These are phyloP conservation scores for Tolypocladium pustulatum DNA, from an alignment of 2,329 filamentous ascomycete species.

Conservation along the genomic window DNA sequence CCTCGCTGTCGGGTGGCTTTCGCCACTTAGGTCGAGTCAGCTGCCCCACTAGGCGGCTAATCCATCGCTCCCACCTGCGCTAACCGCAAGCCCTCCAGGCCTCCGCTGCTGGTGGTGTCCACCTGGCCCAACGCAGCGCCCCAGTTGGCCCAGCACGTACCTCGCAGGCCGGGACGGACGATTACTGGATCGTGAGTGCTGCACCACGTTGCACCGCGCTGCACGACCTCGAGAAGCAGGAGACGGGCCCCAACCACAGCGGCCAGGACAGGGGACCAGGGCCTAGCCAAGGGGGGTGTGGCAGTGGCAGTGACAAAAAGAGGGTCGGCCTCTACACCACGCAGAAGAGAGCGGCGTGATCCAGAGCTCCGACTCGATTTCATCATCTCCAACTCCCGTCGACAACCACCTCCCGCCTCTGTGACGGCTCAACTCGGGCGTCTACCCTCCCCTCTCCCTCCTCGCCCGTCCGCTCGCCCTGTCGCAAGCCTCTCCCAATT, in stretches of 20 bases:
- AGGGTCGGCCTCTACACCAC: not conserved
- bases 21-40: constrained; percentile 19
- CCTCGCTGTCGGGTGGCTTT: not conserved
- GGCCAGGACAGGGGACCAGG: not conserved
- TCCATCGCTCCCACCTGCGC: constrained; percentile 3
- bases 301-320: constrained; percentile 1
- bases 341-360: not conserved
- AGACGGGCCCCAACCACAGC: not conserved
- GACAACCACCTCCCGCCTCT: not conserved
- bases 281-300: not conserved
- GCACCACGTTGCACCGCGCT: not conserved
- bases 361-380: constrained; percentile 2
- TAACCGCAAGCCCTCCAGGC: not conserved
- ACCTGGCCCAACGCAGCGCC: not conserved
- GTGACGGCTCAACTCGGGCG: not conserved
- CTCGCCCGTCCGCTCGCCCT: not conserved
- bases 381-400: not conserved
- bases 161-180: not conserved
- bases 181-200: constrained; percentile 1
- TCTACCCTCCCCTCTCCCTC: not conserved
- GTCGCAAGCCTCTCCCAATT: constrained; percentile 17
- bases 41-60: constrained; percentile 18
- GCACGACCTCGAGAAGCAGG: not conserved
- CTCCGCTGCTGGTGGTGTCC: not conserved
- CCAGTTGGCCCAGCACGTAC: not conserved